These are phyloP conservation scores for Aspergillus brunneoviolaceus DNA, from an alignment of 2,329 filamentous ascomycete genomes.

Conservation along the genomic window DNA sequence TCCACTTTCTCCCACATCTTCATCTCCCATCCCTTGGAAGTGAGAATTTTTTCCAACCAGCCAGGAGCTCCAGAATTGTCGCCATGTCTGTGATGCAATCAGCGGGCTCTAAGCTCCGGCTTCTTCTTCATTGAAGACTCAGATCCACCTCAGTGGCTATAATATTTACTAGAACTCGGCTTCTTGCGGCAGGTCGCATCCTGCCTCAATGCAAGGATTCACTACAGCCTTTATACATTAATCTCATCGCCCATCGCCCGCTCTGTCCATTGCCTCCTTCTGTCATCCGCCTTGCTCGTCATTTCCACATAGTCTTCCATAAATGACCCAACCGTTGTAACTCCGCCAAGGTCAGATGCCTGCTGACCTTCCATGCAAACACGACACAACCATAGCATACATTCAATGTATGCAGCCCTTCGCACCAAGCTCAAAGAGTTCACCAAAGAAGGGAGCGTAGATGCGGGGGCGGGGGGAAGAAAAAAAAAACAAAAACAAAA, in stretches of 20 bases:
- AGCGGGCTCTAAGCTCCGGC: neutral
- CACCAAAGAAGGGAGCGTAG: slow-evolving; percentile 10
- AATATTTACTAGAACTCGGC: slow-evolving; percentile 6
- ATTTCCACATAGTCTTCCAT: slow-evolving; percentile 12
- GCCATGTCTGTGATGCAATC: neutral
- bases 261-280: slow-evolving; percentile 1
- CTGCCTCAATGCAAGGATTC: slow-evolving; percentile 17
- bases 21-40: neutral
- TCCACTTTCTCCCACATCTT: too few relatives aligned
- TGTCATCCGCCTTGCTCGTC: slow-evolving; percentile 2
- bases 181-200: neutral
- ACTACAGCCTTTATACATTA: slow-evolving; percentile 6
- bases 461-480: neutral
- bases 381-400: slow-evolving; percentile 4
- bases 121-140: slow-evolving; percentile 8
- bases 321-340: slow-evolving; percentile 18
- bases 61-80: neutral
- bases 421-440: neutral
- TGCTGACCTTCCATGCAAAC: slow-evolving; percentile 27
- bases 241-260: neutral
- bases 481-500: too few relatives aligned
- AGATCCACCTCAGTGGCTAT: slow-evolving; percentile 11
- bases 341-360: slow-evolving; percentile 23
- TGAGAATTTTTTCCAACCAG: neutral
- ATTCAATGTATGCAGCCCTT: slow-evolving; percentile 11